Evolutionary conservation across 768 basidiomycete genomes (phyloP).

Genomic region (Harrya chromipes): DNA sequence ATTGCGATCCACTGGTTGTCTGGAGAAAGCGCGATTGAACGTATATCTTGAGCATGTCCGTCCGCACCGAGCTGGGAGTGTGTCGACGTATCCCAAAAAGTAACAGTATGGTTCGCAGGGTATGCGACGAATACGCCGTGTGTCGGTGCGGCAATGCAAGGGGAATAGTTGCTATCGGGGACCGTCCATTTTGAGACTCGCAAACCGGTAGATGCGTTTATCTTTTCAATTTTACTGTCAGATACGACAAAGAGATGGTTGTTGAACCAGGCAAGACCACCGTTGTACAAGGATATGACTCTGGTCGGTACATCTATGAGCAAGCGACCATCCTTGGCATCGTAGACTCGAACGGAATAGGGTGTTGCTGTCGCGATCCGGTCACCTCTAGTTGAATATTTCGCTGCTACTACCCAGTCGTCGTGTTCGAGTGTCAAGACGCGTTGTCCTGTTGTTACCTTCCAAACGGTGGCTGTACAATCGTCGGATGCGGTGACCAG

Average conservation of each 20-base stretch:
- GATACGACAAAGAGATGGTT: slow-evolving; percentile 1
- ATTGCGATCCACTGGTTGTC: slow-evolving; percentile 1
- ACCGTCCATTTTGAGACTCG: not conserved
- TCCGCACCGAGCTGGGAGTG: not conserved
- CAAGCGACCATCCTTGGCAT: not conserved
- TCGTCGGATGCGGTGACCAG: not conserved
- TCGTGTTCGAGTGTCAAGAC: not conserved
- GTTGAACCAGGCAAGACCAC: not conserved
- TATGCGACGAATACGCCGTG: not conserved
- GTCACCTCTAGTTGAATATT: not conserved
- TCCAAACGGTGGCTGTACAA: not conserved
- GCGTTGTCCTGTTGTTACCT: not conserved
- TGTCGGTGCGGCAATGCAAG: not conserved
- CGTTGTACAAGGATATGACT: not conserved
- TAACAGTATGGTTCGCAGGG: not conserved
- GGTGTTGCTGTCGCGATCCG: slow-evolving; percentile 5
- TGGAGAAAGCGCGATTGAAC: not conserved
- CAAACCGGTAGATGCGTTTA: not conserved
- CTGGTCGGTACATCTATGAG: not conserved
- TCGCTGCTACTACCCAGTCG: not conserved
- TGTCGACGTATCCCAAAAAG: not conserved
- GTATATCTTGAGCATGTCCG: not conserved
- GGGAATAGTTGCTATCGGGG: not conserved
- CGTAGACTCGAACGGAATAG: not conserved
- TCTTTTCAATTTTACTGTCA: not conserved